These are phyloP conservation scores for Gelatoporia subvermispora DNA, from an alignment of 768 basidiomycete genomes.

Conservation along the genomic window DNA sequence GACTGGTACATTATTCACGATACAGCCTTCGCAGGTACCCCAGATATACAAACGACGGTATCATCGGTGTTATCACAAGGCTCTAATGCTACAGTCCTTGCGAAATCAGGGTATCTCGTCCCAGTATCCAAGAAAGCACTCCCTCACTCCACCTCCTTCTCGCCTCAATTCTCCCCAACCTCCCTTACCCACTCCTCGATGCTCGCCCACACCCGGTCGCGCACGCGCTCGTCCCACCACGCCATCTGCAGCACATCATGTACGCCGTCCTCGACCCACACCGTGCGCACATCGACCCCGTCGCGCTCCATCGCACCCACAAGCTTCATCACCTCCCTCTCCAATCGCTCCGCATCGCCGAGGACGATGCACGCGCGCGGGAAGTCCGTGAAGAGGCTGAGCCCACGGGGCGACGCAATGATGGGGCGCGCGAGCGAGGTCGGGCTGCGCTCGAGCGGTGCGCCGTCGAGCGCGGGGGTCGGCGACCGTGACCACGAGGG, in stretches of 20 bases:
- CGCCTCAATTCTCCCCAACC: neutral
- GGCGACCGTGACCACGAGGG: neutral
- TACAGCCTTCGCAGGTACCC: too few species aligned
- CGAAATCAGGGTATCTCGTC: too few species aligned
- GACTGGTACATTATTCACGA: too few species aligned
- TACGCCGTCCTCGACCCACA: constrained; percentile 25
- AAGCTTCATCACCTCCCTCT: constrained; percentile 41
- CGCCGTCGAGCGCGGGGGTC: constrained; percentile 26
- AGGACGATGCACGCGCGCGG: constrained; percentile 41
- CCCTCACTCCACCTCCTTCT: too few species aligned
- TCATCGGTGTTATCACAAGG: too few species aligned
- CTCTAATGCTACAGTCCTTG: too few species aligned
- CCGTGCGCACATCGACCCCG: constrained; percentile 20
- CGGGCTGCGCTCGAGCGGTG: constrained; percentile 17
- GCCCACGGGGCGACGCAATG: constrained; percentile 28
- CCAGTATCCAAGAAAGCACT: too few species aligned
- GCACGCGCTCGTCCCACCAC: constrained; percentile 40
- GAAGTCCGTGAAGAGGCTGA: constrained; percentile 41
- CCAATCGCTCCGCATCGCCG: constrained; percentile 49
- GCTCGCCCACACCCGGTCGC: constrained; percentile 33
- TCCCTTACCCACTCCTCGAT: constrained; percentile 31
- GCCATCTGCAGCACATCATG: constrained; percentile 43
- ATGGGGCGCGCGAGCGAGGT: constrained; percentile 21
- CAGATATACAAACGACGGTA: too few species aligned
- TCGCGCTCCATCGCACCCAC: constrained; percentile 27